A percentile compares a stretch with the other conserved stretches of the same genome.
phyloP scores from a whole-genome alignment of 2,329 filamentous ascomycete species.

The Aureobasidium mangrovei region DNA sequence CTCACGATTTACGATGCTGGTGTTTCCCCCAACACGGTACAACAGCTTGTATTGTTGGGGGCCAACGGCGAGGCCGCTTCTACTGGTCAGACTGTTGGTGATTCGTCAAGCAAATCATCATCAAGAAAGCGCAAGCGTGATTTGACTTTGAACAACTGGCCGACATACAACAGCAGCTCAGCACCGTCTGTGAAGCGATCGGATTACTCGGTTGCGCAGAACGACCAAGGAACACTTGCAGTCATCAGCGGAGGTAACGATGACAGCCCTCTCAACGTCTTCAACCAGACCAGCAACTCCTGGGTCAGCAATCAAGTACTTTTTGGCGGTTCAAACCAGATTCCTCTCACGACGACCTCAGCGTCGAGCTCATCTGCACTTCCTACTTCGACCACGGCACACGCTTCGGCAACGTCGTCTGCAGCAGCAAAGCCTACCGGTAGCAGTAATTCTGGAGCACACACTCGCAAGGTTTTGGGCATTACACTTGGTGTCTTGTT shows the following conservation, averaged over 20 bases:
- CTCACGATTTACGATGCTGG: constrained; percentile 71
- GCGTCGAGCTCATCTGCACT: constrained; percentile 25
- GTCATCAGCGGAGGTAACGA: constrained; percentile 70
- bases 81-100: constrained; percentile 41
- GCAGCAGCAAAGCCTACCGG: constrained; percentile 20
- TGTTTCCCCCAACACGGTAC: constrained; percentile 64
- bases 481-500: constrained; percentile 75
- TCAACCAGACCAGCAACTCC: constrained; percentile 63
- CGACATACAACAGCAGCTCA: constrained; percentile 65
- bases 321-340: constrained; percentile 40
- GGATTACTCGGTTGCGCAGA: constrained; percentile 65
- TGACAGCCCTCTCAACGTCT: constrained; percentile 63
- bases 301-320: constrained; percentile 67
- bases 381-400: constrained; percentile 24
- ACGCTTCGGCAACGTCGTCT: constrained; percentile 27
- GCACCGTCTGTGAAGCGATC: constrained; percentile 57
- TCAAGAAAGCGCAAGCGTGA: constrained; percentile 39
- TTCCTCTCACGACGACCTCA: constrained; percentile 27
- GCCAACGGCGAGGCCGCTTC: constrained; percentile 45
- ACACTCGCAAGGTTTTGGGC: constrained; percentile 58
- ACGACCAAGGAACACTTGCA: constrained; percentile 51
- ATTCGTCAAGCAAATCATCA: constrained; percentile 18
- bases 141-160: constrained; percentile 58
- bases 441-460: constrained; percentile 20
- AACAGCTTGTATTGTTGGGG: constrained; percentile 58